Evolutionary conservation across 176 grass and related monocot genomes (phyloP).

Genomic region (Triticum monococcum): DNA sequence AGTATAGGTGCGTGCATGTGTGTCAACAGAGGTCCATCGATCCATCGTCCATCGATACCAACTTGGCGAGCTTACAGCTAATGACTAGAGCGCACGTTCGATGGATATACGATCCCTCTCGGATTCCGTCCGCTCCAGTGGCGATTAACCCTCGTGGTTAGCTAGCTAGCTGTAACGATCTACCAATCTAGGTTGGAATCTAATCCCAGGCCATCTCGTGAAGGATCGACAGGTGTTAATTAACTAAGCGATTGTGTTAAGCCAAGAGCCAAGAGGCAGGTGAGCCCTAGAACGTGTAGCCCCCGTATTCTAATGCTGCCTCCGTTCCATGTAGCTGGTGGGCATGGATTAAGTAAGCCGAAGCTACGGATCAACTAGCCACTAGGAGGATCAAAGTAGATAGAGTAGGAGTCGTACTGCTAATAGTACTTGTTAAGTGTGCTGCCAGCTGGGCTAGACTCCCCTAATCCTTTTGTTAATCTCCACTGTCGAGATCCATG

Average conservation of each 20-base stretch:
- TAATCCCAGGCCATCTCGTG: neutral
- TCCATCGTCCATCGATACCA: no score
- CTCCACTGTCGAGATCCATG: neutral
- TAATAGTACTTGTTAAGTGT: neutral
- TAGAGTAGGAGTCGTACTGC: neutral
- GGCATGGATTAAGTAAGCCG: neutral
- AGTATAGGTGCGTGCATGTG: no score
- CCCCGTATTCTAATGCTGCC: neutral
- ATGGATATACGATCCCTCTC: neutral
- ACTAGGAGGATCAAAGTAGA: neutral
- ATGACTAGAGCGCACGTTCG: neutral
- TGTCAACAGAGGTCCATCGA: no score
- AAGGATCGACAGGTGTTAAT: neutral
- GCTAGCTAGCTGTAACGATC: neutral
- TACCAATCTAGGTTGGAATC: conserved; percentile 7
- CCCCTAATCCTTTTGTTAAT: neutral
- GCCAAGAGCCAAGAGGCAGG: neutral
- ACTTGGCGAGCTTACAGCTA: no score
- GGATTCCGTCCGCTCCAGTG: neutral
- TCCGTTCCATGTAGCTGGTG: neutral
- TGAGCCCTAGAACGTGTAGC: conserved; percentile 30
- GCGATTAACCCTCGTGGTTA: neutral
- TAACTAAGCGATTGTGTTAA: neutral
- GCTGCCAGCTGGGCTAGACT: neutral
- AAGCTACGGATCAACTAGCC: neutral